Conservation (phyloP, 2,329 filamentous ascomycete species). For the Rugonectria rugulosa region DNA sequence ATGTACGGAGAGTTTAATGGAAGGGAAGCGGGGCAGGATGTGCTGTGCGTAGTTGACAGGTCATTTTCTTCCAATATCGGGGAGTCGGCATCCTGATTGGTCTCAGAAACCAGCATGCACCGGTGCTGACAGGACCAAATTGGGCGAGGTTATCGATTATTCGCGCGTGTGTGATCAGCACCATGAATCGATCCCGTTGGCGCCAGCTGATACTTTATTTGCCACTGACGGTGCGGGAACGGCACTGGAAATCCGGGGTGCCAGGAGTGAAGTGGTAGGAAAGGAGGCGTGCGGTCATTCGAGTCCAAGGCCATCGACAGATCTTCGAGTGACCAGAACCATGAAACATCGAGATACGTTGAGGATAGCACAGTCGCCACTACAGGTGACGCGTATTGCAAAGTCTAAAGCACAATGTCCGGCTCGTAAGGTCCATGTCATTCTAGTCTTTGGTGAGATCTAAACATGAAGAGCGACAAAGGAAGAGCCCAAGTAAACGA, state of each 20-base stretch:
- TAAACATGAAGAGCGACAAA: no score
- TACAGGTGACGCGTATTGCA: no score
- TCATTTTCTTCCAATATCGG: slow-evolving; percentile 15
- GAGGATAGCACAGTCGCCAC: no score
- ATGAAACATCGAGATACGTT: no score
- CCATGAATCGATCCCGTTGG: slow-evolving; percentile 7
- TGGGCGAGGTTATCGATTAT: neutral
- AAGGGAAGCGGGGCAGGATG: slow-evolving; percentile 5
- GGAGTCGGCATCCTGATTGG: slow-evolving; percentile 1
- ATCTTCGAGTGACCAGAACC: no score
- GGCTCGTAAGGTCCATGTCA: no score
- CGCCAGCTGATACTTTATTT: slow-evolving; percentile 2
- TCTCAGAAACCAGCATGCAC: neutral
- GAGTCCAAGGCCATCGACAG: no score
- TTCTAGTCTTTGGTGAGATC: no score
- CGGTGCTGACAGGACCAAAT: neutral
- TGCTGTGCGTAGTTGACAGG: slow-evolving; percentile 17
- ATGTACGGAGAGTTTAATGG: slow-evolving; percentile 1
- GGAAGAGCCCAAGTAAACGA: no score
- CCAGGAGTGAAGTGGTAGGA: no score
- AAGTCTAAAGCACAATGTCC: no score
- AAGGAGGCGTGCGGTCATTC: no score
- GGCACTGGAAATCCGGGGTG: slow-evolving; percentile 12
- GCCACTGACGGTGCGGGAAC: neutral
- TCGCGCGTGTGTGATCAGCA: neutral